Percentiles rank a stretch among this genome's conserved stretches.
Evolutionary conservation across 306 rosid species (phyloP).

Genomic region (Albizia julibrissin): DNA sequence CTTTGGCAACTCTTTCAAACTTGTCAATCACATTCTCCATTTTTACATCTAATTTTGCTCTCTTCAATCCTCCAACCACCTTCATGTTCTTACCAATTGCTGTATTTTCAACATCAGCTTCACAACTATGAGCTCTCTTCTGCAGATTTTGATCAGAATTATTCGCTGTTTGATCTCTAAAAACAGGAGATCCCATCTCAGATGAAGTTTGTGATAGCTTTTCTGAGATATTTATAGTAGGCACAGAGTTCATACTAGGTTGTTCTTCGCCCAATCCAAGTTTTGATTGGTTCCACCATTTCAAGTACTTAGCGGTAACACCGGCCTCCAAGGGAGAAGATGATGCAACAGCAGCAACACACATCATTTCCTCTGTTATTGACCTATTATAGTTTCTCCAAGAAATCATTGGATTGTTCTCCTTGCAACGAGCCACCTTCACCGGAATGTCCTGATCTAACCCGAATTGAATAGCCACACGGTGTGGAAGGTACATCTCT

Average conservation of each 20-base stretch:
- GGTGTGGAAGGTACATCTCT: conserved; percentile 50
- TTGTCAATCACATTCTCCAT: neutral
- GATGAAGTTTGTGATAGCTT: neutral
- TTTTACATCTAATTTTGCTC: neutral
- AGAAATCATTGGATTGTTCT: conserved; percentile 10
- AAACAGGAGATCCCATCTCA: neutral
- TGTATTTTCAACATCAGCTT: neutral
- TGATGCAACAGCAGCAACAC: conserved; percentile 14
- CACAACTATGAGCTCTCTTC: neutral
- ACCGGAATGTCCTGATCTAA: conserved; percentile 64
- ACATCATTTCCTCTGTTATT: neutral
- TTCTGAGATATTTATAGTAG: neutral
- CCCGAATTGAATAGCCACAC: conserved; percentile 69
- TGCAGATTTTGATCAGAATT: neutral
- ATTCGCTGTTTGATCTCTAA: neutral
- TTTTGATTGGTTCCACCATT: conserved; percentile 26
- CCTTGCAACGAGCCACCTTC: neutral
- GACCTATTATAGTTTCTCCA: conserved; percentile 24
- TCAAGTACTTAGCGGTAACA: conserved; percentile 26
- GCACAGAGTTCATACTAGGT: neutral
- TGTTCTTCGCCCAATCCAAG: neutral
- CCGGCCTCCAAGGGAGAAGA: conserved; percentile 27
- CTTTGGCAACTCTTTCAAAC: neutral
- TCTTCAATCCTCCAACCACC: neutral
- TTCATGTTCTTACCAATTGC: neutral